Percentiles rank a stretch among this genome's conserved stretches.
These are phyloP conservation scores for Tephrocybe sp. DNA, from an alignment of 768 basidiomycete species.

Conservation along the genomic window DNA sequence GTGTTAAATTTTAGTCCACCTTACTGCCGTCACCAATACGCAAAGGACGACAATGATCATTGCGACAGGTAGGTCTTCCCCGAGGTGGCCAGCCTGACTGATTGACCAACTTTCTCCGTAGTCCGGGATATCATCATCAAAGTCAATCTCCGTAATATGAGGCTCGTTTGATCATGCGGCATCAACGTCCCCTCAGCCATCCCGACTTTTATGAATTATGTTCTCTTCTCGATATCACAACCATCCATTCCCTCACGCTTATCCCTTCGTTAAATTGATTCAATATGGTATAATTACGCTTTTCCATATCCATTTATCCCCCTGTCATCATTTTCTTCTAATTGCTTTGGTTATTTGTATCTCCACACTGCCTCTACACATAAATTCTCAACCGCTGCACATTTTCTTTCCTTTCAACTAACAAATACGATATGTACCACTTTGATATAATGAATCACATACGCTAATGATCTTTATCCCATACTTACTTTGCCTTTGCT, in stretches of 20 bases:
- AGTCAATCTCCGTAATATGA: constrained; percentile 59
- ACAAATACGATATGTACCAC: not conserved
- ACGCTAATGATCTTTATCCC: constrained; percentile 5
- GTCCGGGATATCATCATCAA: constrained; percentile 73
- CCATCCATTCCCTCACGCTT: not conserved
- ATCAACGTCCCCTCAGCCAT: constrained; percentile 7
- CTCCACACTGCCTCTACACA: not conserved
- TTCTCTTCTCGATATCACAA: not conserved
- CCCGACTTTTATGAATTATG: not conserved
- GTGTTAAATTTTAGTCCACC: constrained; percentile 50
- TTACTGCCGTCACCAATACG: constrained; percentile 82
- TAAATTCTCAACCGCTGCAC: not conserved
- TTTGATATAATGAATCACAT: constrained; percentile 8
- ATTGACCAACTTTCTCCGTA: constrained; percentile 21
- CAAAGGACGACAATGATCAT: constrained; percentile 72
- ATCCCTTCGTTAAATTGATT: not conserved
- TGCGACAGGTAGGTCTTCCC: constrained; percentile 50
- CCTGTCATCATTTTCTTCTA: not conserved
- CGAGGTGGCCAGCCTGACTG: constrained; percentile 3
- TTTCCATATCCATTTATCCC: not conserved
- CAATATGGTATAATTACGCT: not conserved
- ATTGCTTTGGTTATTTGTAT: not conserved
- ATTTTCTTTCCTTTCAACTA: not conserved
- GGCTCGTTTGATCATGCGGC: constrained; percentile 36
- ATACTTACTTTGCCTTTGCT: not conserved